Base-by-base conservation (phyloP, 1,139 yeast genomes). In the Blastobotrys proliferans region DNA sequence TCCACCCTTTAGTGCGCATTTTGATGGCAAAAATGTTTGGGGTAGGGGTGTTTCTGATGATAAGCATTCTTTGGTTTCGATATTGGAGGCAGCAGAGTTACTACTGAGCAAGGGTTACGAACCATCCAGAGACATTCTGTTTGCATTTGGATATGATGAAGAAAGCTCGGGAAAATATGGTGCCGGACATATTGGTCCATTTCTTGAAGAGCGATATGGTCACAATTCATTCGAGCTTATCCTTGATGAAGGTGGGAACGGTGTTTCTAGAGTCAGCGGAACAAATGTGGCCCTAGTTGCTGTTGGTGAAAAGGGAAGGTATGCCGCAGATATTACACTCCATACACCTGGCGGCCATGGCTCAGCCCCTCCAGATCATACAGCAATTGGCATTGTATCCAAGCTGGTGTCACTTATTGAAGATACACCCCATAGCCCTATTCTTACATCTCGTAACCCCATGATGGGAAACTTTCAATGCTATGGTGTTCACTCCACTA, bases 331-430 rank as follows among this genome's bases (percentile, higher is more conserved):
- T 13, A 65, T 79, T 33, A 65, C 70, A 8, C 61, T 83, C 28
- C 66, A 65, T 30, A 77, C 83, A 2, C 74, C 77, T n/a, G 90
- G 90, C 41, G 90, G 90, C 3, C 90, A 83, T 54, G 78, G 86
- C 2, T 77, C 85, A 2, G 63, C 74, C 21, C 90, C 90, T 5
- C 85, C 83, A 6, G 77, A 72, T 47, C 87, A 81, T 56, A 82
- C 88, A 1, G 74, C 82, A 17, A 81, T 83, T 58, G 92, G 90
- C 14, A 72, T 83, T 35, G 68, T 79, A 48, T 70, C 83, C 2
- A 75, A 76, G 46, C 62, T 82, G 46, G 68, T 79, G 20, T 57
- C 65, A n/a, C 55, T 62, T 29, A 67, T 81, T 35, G 90, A 83
- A 59, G 58, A 55, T 20, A 68, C 73, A 41, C 77, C 77, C 13